Evolutionary conservation across 2,329 filamentous ascomycete genomes (phyloP).

Genomic region (Verticillium dahliae): DNA sequence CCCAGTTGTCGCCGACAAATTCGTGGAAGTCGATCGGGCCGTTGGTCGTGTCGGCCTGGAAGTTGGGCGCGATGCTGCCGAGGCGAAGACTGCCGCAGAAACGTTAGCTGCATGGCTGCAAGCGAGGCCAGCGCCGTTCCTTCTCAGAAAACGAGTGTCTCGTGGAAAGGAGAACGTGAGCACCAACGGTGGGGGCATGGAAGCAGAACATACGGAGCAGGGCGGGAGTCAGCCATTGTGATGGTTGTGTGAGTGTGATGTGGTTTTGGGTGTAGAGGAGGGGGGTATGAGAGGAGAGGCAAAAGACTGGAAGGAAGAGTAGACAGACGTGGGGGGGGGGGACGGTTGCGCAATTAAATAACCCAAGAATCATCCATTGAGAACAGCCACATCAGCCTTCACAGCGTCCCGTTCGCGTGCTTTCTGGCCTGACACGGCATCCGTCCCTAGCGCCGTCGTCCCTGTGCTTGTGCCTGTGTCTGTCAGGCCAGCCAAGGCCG

Average conservation of each 20-base stretch:
- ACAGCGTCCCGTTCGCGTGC: not conserved
- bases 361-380: not conserved
- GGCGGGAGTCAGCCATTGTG: constrained; percentile 13
- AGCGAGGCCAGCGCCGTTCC: too few species aligned
- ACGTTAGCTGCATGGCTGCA: constrained; percentile 1
- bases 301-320: not conserved
- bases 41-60: constrained; percentile 72
- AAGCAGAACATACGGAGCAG: constrained; percentile 10
- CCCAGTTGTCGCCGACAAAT: constrained; percentile 74
- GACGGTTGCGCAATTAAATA: constrained; percentile 3
- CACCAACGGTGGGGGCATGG: too few species aligned
- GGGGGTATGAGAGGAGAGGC: not conserved
- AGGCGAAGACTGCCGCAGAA: constrained; percentile 48
- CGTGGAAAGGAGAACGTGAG: too few species aligned
- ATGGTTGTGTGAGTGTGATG: not conserved
- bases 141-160: too few species aligned
- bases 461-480: not conserved
- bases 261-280: not conserved
- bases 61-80: constrained; percentile 68
- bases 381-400: not conserved
- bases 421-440: not conserved
- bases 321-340: not conserved
- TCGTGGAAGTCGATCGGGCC: constrained; percentile 79
- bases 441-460: not conserved
- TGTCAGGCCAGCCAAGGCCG: not conserved